Percentiles rank a stretch among this genome's conserved stretches.
phyloP scores from a whole-genome alignment of 1,284 basidiomycete species.

The Ceratobasidium sp. region DNA sequence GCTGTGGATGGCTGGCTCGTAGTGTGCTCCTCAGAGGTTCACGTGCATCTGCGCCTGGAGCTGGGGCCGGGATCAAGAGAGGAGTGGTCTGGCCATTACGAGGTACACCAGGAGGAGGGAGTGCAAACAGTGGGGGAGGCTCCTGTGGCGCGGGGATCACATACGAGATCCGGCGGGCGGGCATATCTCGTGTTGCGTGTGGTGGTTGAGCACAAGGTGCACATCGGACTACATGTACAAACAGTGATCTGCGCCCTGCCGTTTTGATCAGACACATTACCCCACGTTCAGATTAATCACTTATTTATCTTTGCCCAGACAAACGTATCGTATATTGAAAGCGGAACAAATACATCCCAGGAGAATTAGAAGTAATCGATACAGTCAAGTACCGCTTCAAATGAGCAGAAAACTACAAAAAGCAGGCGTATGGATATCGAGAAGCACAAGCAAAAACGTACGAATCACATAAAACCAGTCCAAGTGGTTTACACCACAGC shows the following conservation, averaged over 20 bases:
- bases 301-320: not conserved
- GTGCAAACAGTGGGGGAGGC: slow-evolving; percentile 68
- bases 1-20: slow-evolving; percentile 64
- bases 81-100: slow-evolving; percentile 72
- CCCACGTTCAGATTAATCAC: not conserved
- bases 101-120: slow-evolving; percentile 69
- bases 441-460: not conserved
- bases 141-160: slow-evolving; percentile 77
- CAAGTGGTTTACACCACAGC: not conserved
- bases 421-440: not conserved
- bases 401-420: not conserved
- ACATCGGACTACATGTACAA: not conserved
- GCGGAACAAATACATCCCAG: not conserved
- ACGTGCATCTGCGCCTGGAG: slow-evolving; percentile 40
- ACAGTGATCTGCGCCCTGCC: not conserved
- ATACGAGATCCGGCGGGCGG: slow-evolving; percentile 74
- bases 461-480: not conserved
- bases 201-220: slow-evolving; percentile 28
- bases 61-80: slow-evolving; percentile 58
- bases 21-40: slow-evolving; percentile 34
- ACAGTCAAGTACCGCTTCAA: slow-evolving; percentile 2
- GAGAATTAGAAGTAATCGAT: slow-evolving; percentile 27
- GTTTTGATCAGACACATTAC: not conserved
- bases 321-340: not conserved
- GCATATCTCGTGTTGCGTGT: slow-evolving; percentile 10